These are phyloP conservation scores for Naganishia albida DNA, from an alignment of 1,284 basidiomycete genomes.

Conservation along the genomic window DNA sequence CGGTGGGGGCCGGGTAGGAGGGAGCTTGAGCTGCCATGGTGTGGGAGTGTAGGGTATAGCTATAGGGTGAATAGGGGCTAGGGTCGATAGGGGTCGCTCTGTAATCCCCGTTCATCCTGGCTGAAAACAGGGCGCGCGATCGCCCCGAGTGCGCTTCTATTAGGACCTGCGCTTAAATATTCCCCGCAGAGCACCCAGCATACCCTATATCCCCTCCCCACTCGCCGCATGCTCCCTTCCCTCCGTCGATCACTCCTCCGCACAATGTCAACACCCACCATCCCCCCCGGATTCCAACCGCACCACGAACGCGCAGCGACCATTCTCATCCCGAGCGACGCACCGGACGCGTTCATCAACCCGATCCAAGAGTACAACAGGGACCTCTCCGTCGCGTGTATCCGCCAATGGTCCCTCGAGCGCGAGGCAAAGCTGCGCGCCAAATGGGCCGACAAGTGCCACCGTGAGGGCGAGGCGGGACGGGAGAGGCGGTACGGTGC, in stretches of 20 bases:
- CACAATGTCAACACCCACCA: constrained; percentile 30
- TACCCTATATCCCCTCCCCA: not conserved
- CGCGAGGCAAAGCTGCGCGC: constrained; percentile 42
- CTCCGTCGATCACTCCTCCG: not conserved
- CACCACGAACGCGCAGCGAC: constrained; percentile 83
- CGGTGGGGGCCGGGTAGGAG: constrained; percentile 25
- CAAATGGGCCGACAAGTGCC: constrained; percentile 41
- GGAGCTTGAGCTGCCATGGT: constrained; percentile 27
- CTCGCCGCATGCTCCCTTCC: constrained; percentile 4
- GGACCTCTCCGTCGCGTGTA: constrained; percentile 86
- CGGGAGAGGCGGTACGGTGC: constrained; percentile 24
- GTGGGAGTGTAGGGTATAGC: no score
- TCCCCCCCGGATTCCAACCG: constrained; percentile 60
- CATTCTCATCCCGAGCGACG: constrained; percentile 75
- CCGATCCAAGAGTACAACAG: constrained; percentile 99
- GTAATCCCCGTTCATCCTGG: not conserved
- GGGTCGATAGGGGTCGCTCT: not conserved
- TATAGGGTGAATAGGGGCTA: not conserved
- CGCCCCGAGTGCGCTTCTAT: constrained; percentile 7
- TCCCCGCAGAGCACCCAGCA: not conserved
- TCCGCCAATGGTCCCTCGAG: constrained; percentile 66
- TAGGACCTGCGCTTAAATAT: constrained; percentile 17
- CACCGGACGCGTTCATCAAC: constrained; percentile 78
- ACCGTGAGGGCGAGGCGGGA: constrained; percentile 27
- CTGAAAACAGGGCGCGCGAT: constrained; percentile 27